Evolutionary conservation across 169 alveolate species (phyloP).

Genomic region (Plasmodium fragile): DNA sequence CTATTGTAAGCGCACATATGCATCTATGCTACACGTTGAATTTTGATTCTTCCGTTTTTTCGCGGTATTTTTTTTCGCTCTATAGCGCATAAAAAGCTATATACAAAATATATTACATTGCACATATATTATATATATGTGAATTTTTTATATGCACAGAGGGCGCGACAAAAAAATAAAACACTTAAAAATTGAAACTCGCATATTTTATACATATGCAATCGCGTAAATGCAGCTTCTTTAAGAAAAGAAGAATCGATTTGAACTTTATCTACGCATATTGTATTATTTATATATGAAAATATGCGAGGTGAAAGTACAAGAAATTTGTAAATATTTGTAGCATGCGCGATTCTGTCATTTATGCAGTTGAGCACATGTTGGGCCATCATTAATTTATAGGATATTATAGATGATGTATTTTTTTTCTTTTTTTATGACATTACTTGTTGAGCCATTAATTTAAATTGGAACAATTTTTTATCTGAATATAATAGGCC

Average conservation of each 20-base stretch:
- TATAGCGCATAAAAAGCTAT: background rate
- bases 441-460: background rate
- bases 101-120: no score
- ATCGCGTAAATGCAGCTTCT: background rate
- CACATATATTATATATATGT: background rate
- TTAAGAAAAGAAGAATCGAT: slow-evolving; percentile 10
- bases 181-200: background rate
- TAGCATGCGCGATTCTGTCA: background rate
- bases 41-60: background rate
- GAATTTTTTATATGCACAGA: background rate
- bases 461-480: background rate
- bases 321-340: background rate
- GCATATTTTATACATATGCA: background rate
- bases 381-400: background rate
- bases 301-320: background rate
- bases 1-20: background rate
- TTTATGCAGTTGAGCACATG: background rate
- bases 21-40: background rate
- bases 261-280: background rate
- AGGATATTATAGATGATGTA: background rate
- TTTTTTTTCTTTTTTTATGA: background rate
- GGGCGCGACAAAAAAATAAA: background rate
- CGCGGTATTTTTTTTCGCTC: background rate
- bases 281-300: background rate
- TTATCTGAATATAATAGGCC: background rate